Base-by-base conservation (phyloP, 2,329 filamentous ascomycete genomes). In the Colletotrichum godetiae region DNA sequence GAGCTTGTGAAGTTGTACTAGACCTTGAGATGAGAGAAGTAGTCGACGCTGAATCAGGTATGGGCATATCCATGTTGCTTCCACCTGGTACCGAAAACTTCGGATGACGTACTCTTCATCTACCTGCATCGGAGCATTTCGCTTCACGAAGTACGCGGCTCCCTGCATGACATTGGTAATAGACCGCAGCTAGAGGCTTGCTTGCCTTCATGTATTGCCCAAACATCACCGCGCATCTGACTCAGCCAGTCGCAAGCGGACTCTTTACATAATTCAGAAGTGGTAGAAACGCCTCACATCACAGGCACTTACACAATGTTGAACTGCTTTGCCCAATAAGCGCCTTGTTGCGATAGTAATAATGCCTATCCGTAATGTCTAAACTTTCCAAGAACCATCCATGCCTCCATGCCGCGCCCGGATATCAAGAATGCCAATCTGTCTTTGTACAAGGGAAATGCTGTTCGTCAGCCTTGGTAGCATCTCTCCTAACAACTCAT, bases 391-490 rank as follows among this genome's bases (percentile, higher is more conserved):
- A 31, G 10, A 57, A 52, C 67, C 49, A 49, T 53, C 56, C 49
- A 71, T 65, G 56, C 67, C 52, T 60, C 49, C 49, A 65, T 42
- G 52, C 33, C 37, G 37, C 56, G 56, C 67, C 60, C 35, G 55
- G 56, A 37, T 56, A 71, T 61, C 60, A 55, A 42, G 15, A 22
- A 66, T 62, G 49, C 64, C 56, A 56, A 61, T 71, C 65, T 56
- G 19, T 49, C 42, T 37, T 24, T 46, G 53, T 61, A 66, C 64
- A 42, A 57, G 46, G 35, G 10, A 27, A 57, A 13, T 15, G 13
- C 19, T 31, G 29, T 22, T 8, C 8, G 11, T 31, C 13, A 22
- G 55, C 49, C 29, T 15, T 19, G 15, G 49, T 5, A 4, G 15
- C 42, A 59, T 33, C 31, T 37, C 5, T 33, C 59, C 13, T 62